phyloP scores from a whole-genome alignment of 257 asterid species.

The Verbascum thapsus region DNA sequence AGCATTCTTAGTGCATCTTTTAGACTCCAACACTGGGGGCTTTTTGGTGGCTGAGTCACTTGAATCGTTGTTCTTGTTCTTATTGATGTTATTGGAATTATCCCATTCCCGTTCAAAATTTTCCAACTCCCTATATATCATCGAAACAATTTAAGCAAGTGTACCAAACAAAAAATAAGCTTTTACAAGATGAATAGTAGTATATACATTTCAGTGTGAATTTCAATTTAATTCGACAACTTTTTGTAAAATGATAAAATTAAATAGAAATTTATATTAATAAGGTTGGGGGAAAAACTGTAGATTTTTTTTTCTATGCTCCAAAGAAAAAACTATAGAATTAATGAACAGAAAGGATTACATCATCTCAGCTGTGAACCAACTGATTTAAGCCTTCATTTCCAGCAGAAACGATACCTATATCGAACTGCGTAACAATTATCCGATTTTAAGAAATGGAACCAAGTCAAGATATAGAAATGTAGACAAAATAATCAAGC shows the following conservation, averaged over 20 bases:
- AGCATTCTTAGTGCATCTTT: constrained; percentile 39
- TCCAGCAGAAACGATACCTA: constrained; percentile 17
- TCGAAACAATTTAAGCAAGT: neutral
- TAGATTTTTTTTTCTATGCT: constrained; percentile 13
- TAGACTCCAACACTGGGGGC: constrained; percentile 20
- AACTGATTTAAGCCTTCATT: constrained; percentile 42
- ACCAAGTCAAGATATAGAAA: constrained; percentile 25
- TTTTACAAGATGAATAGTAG: no score
- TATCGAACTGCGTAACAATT: constrained; percentile 44
- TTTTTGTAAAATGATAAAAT: constrained; percentile 28
- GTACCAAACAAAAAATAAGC: neutral
- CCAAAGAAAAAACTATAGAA: constrained; percentile 4
- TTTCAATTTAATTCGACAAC: constrained; percentile 19
- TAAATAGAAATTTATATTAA: constrained; percentile 22
- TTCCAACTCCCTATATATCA: constrained; percentile 15
- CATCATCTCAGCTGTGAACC: constrained; percentile 48
- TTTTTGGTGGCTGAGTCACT: constrained; percentile 34
- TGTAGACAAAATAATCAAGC: no score
- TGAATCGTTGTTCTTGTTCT: no score
- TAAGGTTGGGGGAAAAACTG: constrained; percentile 43
- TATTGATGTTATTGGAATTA: no score
- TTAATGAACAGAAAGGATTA: constrained; percentile 35
- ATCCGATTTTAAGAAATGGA: constrained; percentile 34
- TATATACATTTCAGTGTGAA: no score
- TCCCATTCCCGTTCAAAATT: no score